A percentile compares a stretch with the other conserved stretches of the same genome.
Conservation (phyloP, 139 green algal genomes). For the Raphidocelis subcapitata region DNA sequence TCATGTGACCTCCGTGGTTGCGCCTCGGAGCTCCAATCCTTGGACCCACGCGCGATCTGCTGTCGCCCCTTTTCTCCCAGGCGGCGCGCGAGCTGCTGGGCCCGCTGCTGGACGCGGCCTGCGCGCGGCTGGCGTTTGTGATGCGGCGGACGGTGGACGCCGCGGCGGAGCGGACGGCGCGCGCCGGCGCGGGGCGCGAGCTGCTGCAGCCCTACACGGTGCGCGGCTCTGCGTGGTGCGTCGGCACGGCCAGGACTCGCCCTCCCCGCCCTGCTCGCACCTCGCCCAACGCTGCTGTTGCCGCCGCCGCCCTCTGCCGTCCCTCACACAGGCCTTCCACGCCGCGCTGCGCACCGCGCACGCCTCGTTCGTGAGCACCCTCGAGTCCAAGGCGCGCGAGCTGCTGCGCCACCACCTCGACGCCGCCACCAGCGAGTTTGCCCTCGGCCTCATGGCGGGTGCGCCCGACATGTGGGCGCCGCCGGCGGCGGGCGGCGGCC, state of each 20-base stretch:
- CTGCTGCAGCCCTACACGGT: slow-evolving; percentile 63
- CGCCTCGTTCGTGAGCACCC: slow-evolving; percentile 60
- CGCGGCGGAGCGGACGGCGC: slow-evolving; percentile 51
- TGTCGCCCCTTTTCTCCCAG: too few species aligned
- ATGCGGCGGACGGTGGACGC: slow-evolving; percentile 72
- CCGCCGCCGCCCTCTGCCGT: slow-evolving; percentile 26
- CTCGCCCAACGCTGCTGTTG: neutral
- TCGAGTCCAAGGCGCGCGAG: slow-evolving; percentile 61
- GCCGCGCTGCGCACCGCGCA: slow-evolving; percentile 68
- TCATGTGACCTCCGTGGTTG: too few species aligned
- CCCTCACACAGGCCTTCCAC: slow-evolving; percentile 75
- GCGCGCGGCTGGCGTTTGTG: slow-evolving; percentile 68
- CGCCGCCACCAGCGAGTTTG: slow-evolving; percentile 70
- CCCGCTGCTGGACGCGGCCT: slow-evolving; percentile 81
- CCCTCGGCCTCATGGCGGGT: slow-evolving; percentile 51
- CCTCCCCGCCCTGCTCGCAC: neutral
- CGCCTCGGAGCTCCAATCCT: too few species aligned
- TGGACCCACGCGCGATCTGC: too few species aligned
- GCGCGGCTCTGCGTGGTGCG: too few species aligned
- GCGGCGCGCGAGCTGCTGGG: slow-evolving; percentile 67
- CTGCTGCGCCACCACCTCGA: slow-evolving; percentile 80
- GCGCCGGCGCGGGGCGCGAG: slow-evolving; percentile 43
- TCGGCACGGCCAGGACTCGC: too few species aligned
- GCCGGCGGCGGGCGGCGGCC: slow-evolving; percentile 4
- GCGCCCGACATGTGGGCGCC: slow-evolving; percentile 26